phyloP scores from a whole-genome alignment of 768 basidiomycete species.

The Porphyrellus cyaneotinctus region DNA sequence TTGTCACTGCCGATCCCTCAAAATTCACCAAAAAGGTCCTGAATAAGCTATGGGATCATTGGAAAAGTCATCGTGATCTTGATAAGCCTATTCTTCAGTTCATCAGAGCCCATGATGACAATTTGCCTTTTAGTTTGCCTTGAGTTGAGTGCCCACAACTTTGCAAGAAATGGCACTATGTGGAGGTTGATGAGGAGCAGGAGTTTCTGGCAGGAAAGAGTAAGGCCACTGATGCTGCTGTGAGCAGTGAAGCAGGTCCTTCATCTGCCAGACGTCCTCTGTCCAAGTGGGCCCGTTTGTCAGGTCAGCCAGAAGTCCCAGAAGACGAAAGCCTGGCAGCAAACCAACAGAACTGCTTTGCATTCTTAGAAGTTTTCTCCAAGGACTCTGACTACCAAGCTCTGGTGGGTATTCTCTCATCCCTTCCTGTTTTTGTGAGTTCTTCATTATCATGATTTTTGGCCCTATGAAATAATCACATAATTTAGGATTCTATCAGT shows the following conservation, averaged over 20 bases:
- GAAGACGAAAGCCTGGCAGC: too few relatives aligned
- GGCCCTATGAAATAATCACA: too few relatives aligned
- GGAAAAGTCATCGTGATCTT: too few relatives aligned
- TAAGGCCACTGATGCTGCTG: neutral
- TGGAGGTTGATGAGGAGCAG: too few relatives aligned
- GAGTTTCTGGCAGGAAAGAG: neutral
- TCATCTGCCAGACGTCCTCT: neutral
- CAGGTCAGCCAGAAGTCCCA: neutral
- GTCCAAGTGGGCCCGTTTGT: neutral
- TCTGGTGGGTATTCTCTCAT: neutral
- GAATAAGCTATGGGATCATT: too few relatives aligned
- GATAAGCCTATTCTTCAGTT: too few relatives aligned
- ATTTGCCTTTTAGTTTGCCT: too few relatives aligned
- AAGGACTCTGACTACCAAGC: neutral
- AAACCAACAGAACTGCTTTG: neutral
- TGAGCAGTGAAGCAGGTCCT: neutral
- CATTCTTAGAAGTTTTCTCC: neutral
- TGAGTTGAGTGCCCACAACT: too few relatives aligned
- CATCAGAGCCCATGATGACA: too few relatives aligned
- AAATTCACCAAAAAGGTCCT: too few relatives aligned
- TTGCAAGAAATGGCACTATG: too few relatives aligned
- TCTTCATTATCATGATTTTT: neutral
- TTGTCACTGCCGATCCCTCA: too few relatives aligned
- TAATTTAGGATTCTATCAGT: neutral
- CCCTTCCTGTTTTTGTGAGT: neutral